Base-by-base conservation (phyloP, 2,329 filamentous ascomycete genomes). In the Coniochaeta prunicola region DNA sequence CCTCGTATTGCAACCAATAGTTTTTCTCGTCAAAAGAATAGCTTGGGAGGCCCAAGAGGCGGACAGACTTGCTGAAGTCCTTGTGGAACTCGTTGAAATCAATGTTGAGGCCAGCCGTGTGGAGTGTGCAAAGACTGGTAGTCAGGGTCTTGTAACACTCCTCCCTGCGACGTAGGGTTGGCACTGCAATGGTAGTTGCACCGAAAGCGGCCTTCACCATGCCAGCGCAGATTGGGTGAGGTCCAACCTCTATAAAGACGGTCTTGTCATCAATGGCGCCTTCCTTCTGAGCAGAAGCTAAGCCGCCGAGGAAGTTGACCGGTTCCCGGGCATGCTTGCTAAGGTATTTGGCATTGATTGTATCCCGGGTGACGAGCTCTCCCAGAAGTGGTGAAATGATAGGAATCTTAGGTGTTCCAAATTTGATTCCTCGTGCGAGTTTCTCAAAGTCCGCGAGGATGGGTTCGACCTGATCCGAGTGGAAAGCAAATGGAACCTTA, bases 21-120 rank as follows among this genome's bases (percentile, higher is more conserved):
- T 83, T 87, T 77, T 90, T 90, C 65, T 84, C 77, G 65, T 92
- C 86, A 73, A 88, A 92, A 0, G 80, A 79, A 69, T 92, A 92
- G 1, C 81, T 80, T 0, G 89, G 89, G 0, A 92, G 74, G 6
- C 82, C 76, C 6, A 90, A 72, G 10, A 91, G 76, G 3, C 71
- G 71, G 3, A 75, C 70, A 13, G 69, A 72, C 0, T 64, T 58
- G 21, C 67, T 65, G 62, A 80, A 80, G 60, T 77, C 74, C 58
- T 80, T 74, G 63, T 89, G 84, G 67, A 83, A 89, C 71, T 91
- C 88, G 60, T 85, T 82, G 82, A 89, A 92, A 68, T 88, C 79
- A 59, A 92, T 76, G 45, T 80, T 75, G 8, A 89, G 73, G 40
- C 88, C 88, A 10, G 79, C 79, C 4, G 74, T 74, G 71, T 89